Evolutionary conservation across 78 protist genomes (phyloP), one percentile per base, ranked within the genome.

Genomic region (Anaeramoeba flamelloides): DNA sequence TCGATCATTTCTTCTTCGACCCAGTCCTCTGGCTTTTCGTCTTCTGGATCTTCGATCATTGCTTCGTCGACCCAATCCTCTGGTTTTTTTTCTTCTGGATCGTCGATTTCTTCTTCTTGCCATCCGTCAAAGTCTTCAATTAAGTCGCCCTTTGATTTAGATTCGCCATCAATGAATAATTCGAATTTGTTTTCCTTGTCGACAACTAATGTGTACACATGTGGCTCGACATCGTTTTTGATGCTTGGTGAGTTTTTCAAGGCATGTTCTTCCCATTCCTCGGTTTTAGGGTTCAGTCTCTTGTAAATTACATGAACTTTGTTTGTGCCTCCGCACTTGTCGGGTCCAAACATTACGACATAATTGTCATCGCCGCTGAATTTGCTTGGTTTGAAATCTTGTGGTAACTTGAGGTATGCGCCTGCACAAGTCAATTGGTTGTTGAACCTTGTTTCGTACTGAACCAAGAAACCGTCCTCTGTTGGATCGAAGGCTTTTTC

Each of bases 181-280:
- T 1, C 1, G 76, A 38, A 69, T 33, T 39, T 33, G 37, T 82
- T 36, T 84, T 84, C 82, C 12, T 2, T 0, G 26, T 26, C n/a
- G 12, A 84, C 31, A 8, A 79, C 85, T 4, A 84, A 41, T 12
- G 79, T 39, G 78, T 84, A 84, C n/a, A 78, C 81, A 38, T 84
- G 86, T 17, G 86, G 39, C 1, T 74, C 36, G 22, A 38, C 82
- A 37, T 38, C 82, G 53, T 4, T 31, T 30, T 39, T 34, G 1
- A 74, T 80, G 1, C 65, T 1, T 0, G 87, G 87, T 37, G 78
- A 76, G 74, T n/a, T n/a, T n/a, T n/a, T n/a, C n/a, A n/a, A n/a
- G n/a, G n/a, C n/a, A n/a, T n/a, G n/a, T n/a, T n/a, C n/a, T n/a
- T n/a, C n/a, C n/a, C n/a, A n/a, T n/a, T n/a, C n/a, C n/a, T n/a